Evolutionary conservation across 2,329 filamentous ascomycete species (phyloP), one percentile per base, ranked within the genome.

Genomic region (Cercospora janseana): DNA sequence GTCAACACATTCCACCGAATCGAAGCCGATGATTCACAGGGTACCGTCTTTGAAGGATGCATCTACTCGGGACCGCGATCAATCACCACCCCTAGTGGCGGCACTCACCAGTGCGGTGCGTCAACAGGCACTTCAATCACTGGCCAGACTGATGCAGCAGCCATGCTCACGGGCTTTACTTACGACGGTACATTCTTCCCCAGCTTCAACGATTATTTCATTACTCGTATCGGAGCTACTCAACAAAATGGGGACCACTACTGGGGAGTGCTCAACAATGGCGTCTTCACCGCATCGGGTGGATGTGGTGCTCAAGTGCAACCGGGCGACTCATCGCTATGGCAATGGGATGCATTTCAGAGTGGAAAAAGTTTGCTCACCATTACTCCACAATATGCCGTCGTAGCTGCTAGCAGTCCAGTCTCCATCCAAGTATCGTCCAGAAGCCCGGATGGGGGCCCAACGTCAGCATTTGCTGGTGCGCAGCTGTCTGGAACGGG

Each of bases 241-340:
- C 20, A 24, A 4, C 43, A 49, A 20, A 31, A 16, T 1, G 4
- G 21, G 0, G 46, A 31, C 8, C 3, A 51, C 26, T 63, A 35
- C 47, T 63, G 59, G 60, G 58, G 58, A 4, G 20, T 60, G 2
- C 42, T 63, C 1, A 26, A 38, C 6, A 55, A 57, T 27, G 38
- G 34, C 10, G 15, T 51, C 6, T 52, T 59, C 38, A 49, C 50
- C 0, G 8, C 23, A 2, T 16, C 49, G 0, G 56, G 58, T 2
- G 56, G 61, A 8, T 63, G 60, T 29, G 34, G 51, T 18, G 41
- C 49, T 7, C 9, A 20, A 12, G 42, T 52, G 5, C 9, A 28
- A 6, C 42, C 52, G 8, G 49, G 35, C 27, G 21, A 32, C 18
- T 21, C 21, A 15, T 18, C 16, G 5, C 38, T 51, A 9, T 55